phyloP scores from a whole-genome alignment of 257 asterid species.

The Solanum dulcamara region DNA sequence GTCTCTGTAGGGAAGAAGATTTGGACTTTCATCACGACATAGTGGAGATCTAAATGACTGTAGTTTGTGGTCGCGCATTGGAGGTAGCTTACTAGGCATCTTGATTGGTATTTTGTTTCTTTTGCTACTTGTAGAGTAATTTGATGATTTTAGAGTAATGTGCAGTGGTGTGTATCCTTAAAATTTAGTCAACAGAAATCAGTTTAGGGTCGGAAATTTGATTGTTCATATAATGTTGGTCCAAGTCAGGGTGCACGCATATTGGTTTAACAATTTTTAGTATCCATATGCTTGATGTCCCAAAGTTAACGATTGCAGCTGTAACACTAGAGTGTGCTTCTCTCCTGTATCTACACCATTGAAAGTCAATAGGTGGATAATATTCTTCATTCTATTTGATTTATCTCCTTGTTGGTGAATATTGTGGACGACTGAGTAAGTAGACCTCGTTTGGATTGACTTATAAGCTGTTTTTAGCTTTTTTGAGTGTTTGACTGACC shows the following conservation, averaged over 20 bases:
- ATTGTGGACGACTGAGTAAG: not conserved
- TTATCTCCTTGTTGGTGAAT: not conserved
- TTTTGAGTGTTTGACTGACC: too few species aligned
- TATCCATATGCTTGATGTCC: not conserved
- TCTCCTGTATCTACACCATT: not conserved
- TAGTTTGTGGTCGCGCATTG: not conserved
- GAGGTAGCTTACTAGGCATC: not conserved
- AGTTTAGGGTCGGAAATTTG: not conserved
- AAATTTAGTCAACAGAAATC: not conserved
- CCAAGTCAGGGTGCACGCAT: not conserved
- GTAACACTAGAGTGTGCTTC: not conserved
- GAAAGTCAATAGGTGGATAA: not conserved
- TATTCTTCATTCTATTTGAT: not conserved
- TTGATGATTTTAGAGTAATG: not conserved
- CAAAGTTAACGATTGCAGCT: not conserved
- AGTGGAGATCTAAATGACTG: not conserved
- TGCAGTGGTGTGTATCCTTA: conserved; percentile 1
- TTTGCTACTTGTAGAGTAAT: not conserved
- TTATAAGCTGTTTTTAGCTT: too few species aligned
- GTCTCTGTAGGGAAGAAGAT: conserved; percentile 86
- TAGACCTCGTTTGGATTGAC: too few species aligned
- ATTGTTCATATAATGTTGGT: not conserved
- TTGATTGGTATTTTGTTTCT: not conserved
- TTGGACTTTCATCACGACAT: conserved; percentile 87
- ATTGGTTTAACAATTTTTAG: not conserved